These are phyloP conservation scores for Orbilia javanica DNA, from an alignment of 2,329 filamentous ascomycete species.

Conservation along the genomic window DNA sequence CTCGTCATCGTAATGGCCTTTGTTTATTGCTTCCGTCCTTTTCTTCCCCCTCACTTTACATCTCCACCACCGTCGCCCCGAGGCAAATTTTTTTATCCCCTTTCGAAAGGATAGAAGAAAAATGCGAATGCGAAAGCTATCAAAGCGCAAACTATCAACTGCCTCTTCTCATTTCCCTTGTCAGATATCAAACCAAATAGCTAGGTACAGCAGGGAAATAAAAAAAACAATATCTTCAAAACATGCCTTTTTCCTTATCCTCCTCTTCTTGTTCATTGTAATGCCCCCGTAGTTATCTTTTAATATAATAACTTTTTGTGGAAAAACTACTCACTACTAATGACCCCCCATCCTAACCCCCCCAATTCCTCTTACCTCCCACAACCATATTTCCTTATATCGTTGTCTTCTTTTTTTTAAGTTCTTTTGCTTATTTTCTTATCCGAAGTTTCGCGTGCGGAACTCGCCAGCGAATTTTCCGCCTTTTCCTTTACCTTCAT, in stretches of 20 bases:
- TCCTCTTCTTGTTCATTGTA: slow-evolving; percentile 55
- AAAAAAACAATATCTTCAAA: slow-evolving; percentile 17
- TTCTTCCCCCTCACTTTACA: slow-evolving; percentile 9
- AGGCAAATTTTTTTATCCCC: slow-evolving; percentile 21
- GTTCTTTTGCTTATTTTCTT: not conserved
- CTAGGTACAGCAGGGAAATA: slow-evolving; percentile 19
- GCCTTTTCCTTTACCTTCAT: slow-evolving; percentile 15
- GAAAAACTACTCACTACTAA: not conserved
- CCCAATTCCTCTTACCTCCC: not conserved
- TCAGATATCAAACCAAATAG: slow-evolving; percentile 33
- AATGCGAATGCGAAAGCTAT: not conserved
- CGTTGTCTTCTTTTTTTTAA: not conserved
- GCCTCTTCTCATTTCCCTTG: slow-evolving; percentile 26
- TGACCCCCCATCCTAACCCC: not conserved
- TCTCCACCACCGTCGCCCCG: slow-evolving; percentile 18
- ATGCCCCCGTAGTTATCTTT: slow-evolving; percentile 57
- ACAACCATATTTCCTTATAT: not conserved
- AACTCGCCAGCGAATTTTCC: slow-evolving; percentile 49
- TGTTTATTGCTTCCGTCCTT: slow-evolving; percentile 24
- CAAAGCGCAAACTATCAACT: slow-evolving; percentile 1
- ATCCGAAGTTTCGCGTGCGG: slow-evolving; percentile 1
- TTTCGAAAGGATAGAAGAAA: slow-evolving; percentile 14
- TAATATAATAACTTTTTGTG: slow-evolving; percentile 48
- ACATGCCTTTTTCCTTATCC: not conserved
- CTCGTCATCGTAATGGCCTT: slow-evolving; percentile 56